A percentile compares a stretch with the other conserved stretches of the same genome.
Evolutionary conservation across 768 basidiomycete species (phyloP).

Genomic region (Clathrus columnatus): DNA sequence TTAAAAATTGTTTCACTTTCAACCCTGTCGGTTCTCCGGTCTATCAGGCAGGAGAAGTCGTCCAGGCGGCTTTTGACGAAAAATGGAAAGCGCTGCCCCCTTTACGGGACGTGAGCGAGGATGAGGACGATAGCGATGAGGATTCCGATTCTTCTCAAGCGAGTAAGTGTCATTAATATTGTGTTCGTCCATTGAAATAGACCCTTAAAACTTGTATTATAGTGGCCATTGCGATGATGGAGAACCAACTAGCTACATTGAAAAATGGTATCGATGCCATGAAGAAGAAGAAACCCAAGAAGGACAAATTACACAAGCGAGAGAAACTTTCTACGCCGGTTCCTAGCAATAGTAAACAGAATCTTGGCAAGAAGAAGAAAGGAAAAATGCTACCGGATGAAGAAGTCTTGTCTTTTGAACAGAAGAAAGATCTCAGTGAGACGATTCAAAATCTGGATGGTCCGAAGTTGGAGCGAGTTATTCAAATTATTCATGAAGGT

Average conservation of each 20-base stretch:
- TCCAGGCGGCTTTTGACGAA: constrained; percentile 85
- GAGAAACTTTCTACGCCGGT: constrained; percentile 34
- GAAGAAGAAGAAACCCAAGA: constrained; percentile 43
- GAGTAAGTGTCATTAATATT: constrained; percentile 36
- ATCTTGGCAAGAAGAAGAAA: constrained; percentile 46
- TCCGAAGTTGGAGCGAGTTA: constrained; percentile 76
- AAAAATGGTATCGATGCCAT: constrained; percentile 56
- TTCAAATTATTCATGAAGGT: constrained; percentile 90
- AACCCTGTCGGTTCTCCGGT: constrained; percentile 86
- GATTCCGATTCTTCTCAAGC: constrained; percentile 43
- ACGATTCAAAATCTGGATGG: constrained; percentile 84
- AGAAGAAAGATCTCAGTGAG: constrained; percentile 98
- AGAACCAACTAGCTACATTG: constrained; percentile 74
- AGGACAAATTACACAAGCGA: constrained; percentile 66
- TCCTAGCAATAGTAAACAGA: constrained; percentile 38
- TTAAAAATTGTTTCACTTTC: constrained; percentile 87
- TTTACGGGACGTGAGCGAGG: constrained; percentile 40
- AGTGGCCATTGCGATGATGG: constrained; percentile 72
- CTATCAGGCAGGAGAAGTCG: constrained; percentile 72
- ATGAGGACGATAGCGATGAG: constrained; percentile 53
- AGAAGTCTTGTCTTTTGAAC: constrained; percentile 83
- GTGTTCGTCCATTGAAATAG: not conserved
- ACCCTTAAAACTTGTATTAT: constrained; percentile 16
- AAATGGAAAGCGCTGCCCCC: constrained; percentile 80
- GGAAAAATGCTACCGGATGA: constrained; percentile 58